Evolutionary conservation across 176 grass and related monocot species (phyloP).

Genomic region (Hyparrhenia diplandra): DNA sequence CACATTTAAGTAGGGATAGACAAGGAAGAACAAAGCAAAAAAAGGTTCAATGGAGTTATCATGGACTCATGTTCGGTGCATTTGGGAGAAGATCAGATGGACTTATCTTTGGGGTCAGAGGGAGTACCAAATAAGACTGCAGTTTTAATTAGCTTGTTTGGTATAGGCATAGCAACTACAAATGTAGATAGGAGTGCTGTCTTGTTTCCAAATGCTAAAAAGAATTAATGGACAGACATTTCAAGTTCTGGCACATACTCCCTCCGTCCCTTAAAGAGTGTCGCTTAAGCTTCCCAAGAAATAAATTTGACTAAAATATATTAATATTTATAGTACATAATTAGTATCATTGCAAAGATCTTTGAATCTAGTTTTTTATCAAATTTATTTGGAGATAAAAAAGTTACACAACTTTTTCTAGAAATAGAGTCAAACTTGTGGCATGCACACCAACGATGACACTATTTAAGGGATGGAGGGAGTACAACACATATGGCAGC

Average conservation of each 20-base stretch:
- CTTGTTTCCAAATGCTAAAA: background rate
- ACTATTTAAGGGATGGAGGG: too few species aligned
- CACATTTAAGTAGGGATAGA: background rate
- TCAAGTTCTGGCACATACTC: background rate
- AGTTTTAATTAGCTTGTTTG: background rate
- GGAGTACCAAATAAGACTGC: background rate
- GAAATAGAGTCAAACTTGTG: too few species aligned
- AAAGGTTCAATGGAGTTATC: background rate
- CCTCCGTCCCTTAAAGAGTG: too few species aligned
- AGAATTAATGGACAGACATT: background rate
- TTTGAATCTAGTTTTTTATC: too few species aligned
- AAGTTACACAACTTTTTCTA: too few species aligned
- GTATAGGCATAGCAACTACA: constrained; percentile 8
- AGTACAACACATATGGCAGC: background rate
- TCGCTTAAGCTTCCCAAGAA: too few species aligned
- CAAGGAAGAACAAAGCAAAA: background rate
- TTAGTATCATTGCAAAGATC: too few species aligned
- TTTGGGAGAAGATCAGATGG: background rate
- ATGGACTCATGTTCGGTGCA: background rate
- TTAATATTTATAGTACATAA: too few species aligned
- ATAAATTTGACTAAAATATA: too few species aligned
- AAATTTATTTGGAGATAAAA: too few species aligned
- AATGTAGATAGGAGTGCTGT: background rate
- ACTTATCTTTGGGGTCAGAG: background rate
- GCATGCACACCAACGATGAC: too few species aligned